Evolutionary conservation across 345 rosid genomes (phyloP).

Genomic region (Bruguiera sexangula): DNA sequence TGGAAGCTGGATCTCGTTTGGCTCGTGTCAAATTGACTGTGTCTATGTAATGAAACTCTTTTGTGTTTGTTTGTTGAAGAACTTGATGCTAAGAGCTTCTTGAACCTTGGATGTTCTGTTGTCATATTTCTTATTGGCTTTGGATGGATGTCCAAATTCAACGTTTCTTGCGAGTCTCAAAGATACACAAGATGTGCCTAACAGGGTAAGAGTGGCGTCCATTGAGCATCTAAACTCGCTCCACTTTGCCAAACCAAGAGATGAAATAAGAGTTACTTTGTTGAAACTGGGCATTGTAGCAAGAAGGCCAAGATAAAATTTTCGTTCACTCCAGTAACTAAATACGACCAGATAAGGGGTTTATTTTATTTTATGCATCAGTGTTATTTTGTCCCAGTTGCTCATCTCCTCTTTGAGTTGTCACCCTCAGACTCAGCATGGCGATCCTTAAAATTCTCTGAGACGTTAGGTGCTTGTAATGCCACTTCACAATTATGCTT

Average conservation of each 20-base stretch:
- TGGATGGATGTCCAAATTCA: no score
- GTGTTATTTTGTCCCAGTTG: background rate
- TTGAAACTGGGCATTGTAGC: background rate
- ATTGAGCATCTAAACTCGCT: background rate
- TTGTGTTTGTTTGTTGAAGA: no score
- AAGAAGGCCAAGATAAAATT: background rate
- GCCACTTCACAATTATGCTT: background rate
- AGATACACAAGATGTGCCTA: background rate
- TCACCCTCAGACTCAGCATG: background rate
- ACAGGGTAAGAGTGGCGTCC: background rate
- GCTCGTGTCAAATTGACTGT: no score
- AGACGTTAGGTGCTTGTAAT: background rate
- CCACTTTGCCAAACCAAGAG: no score
- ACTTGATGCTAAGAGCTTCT: no score
- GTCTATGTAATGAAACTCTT: no score
- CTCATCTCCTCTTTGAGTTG: background rate
- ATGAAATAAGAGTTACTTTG: background rate
- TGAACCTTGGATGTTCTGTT: no score
- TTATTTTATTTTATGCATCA: background rate
- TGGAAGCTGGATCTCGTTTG: no score
- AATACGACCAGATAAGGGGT: no score
- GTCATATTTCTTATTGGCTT: no score
- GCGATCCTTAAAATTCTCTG: no score
- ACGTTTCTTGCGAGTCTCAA: background rate
- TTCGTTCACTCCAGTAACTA: no score